A percentile compares a stretch with the other conserved stretches of the same genome.
These are phyloP conservation scores for Clarireedia monteithiana DNA, from an alignment of 2,329 filamentous ascomycete species.

Conservation along the genomic window DNA sequence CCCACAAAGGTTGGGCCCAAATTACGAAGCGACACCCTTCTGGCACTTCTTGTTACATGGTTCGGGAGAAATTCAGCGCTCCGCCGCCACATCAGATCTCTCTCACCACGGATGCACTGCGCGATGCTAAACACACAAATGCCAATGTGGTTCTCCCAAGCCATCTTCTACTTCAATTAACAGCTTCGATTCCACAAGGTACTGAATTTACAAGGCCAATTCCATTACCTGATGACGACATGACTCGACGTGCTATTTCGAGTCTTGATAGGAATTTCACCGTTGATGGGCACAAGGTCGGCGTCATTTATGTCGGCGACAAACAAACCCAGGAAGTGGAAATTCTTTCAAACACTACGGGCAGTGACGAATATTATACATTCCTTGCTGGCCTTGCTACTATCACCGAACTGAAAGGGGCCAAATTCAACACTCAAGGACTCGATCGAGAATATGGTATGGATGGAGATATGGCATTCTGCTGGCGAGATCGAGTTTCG, in stretches of 20 bases:
- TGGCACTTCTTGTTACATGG: conserved; percentile 45
- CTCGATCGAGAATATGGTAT: conserved; percentile 68
- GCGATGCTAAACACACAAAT: conserved; percentile 43
- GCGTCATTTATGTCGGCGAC: conserved; percentile 86
- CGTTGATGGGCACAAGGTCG: conserved; percentile 91
- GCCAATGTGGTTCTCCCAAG: conserved; percentile 62
- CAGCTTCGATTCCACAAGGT: conserved; percentile 54
- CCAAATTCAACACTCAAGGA: conserved; percentile 88
- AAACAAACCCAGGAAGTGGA: conserved; percentile 75
- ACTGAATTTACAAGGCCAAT: conserved; percentile 59
- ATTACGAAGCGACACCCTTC: conserved; percentile 66
- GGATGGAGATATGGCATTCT: conserved; percentile 84
- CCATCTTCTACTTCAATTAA: conserved; percentile 62
- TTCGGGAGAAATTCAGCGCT: conserved; percentile 52
- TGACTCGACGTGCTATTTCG: conserved; percentile 56
- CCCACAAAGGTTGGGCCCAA: conserved; percentile 57
- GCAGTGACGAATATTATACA: conserved; percentile 79
- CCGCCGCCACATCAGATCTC: conserved; percentile 49
- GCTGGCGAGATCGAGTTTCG: conserved; percentile 90
- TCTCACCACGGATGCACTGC: conserved; percentile 39
- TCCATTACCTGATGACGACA: conserved; percentile 58
- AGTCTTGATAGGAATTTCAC: conserved; percentile 82
- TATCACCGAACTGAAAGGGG: conserved; percentile 70
- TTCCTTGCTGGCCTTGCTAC: conserved; percentile 80
- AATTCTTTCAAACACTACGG: conserved; percentile 79